phyloP scores from a whole-genome alignment of 768 basidiomycete genomes.

The Phaeotremella fagi region DNA sequence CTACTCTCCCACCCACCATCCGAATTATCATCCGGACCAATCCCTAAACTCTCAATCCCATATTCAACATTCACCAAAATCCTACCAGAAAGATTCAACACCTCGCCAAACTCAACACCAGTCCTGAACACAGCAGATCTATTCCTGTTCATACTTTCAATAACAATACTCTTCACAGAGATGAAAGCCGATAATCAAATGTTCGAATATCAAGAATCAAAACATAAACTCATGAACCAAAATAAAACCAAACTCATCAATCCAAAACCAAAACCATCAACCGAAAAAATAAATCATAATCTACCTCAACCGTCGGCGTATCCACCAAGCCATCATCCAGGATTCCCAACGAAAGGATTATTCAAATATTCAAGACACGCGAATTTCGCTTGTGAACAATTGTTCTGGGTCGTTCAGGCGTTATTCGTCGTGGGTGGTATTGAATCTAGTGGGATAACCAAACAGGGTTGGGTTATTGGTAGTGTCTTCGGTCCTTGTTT shows the following conservation, averaged over 20 bases:
- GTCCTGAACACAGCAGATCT: conserved; percentile 64
- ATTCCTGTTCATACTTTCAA: conserved; percentile 57
- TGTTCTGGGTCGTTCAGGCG: conserved; percentile 56
- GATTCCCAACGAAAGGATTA: conserved; percentile 77
- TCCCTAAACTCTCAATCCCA: conserved; percentile 14
- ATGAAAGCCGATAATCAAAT: conserved; percentile 90
- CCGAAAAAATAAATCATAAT: not conserved
- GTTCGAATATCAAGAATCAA: conserved; percentile 70
- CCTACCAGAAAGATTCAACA: conserved; percentile 14
- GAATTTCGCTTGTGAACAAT: conserved; percentile 86
- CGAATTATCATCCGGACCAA: conserved; percentile 23
- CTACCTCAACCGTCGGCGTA: conserved; percentile 21
- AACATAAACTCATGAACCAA: conserved; percentile 51
- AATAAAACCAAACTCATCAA: conserved; percentile 55
- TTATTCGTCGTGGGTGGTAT: conserved; percentile 39
- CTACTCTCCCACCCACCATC: conserved; percentile 44
- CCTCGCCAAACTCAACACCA: conserved; percentile 51
- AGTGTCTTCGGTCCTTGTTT: conserved; percentile 38
- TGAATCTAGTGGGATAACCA: conserved; percentile 29
- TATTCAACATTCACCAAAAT: conserved; percentile 12
- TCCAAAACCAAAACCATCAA: conserved; percentile 1
- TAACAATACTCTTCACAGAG: conserved; percentile 63
- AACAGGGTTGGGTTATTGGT: conserved; percentile 30
- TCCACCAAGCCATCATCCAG: conserved; percentile 54
- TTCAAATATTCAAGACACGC: conserved; percentile 88